Conservation (phyloP, 768 basidiomycete genomes). For the Neoboletus magnificus region DNA sequence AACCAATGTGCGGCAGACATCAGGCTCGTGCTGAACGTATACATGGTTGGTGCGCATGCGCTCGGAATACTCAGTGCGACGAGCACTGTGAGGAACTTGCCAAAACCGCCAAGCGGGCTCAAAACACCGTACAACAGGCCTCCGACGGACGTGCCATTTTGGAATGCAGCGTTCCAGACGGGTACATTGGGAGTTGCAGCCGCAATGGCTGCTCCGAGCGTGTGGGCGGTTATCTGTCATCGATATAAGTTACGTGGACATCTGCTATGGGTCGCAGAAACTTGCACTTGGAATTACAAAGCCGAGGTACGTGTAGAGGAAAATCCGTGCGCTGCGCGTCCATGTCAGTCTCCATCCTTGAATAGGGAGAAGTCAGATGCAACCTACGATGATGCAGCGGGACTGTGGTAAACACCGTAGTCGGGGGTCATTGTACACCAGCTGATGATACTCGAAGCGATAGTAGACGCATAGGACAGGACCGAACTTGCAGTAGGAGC, state of each 20-base stretch:
- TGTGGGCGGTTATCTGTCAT: slow-evolving; percentile 37
- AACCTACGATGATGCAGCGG: slow-evolving; percentile 56
- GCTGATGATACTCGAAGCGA: slow-evolving; percentile 43
- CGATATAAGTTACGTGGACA: not conserved
- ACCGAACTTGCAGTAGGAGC: slow-evolving; percentile 35
- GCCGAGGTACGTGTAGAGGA: slow-evolving; percentile 45
- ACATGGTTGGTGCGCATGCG: slow-evolving; percentile 59
- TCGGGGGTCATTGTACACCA: slow-evolving; percentile 45
- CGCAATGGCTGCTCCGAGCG: slow-evolving; percentile 46
- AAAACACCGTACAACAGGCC: slow-evolving; percentile 42
- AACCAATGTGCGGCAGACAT: slow-evolving; percentile 37
- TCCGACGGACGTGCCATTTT: slow-evolving; percentile 41
- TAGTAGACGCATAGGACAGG: slow-evolving; percentile 43
- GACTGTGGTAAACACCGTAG: slow-evolving; percentile 48
- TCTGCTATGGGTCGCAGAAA: not conserved
- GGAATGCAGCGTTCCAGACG: slow-evolving; percentile 40
- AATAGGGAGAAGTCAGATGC: not conserved
- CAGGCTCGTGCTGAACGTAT: slow-evolving; percentile 48
- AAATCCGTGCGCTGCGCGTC: slow-evolving; percentile 34
- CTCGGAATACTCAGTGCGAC: slow-evolving; percentile 52
- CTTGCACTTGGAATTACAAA: slow-evolving; percentile 42
- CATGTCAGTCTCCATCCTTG: not conserved
- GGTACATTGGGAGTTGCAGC: slow-evolving; percentile 39
- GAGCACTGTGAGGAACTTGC: slow-evolving; percentile 46
- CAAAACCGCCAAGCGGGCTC: slow-evolving; percentile 40